These are phyloP conservation scores for Evansstolkia leycettana DNA, from an alignment of 495 filamentous ascomycete species.

Conservation along the genomic window DNA sequence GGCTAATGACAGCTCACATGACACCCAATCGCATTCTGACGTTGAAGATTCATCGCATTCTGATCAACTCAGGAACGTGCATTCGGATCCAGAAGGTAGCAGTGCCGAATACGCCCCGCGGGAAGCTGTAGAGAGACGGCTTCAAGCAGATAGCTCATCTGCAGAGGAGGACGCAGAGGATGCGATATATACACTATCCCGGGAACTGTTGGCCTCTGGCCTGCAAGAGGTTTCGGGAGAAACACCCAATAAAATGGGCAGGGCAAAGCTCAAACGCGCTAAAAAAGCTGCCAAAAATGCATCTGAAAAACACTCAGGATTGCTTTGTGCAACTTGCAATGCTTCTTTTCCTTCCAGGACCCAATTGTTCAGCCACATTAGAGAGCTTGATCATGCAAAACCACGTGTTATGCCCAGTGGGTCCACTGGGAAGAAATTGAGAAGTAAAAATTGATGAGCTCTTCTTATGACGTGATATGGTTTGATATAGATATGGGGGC, in stretches of 20 bases:
- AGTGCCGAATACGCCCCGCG: constrained; percentile 36
- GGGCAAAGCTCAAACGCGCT: constrained; percentile 77
- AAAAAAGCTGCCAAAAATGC: constrained; percentile 62
- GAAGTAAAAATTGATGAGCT: constrained; percentile 2
- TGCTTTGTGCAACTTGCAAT: constrained; percentile 50
- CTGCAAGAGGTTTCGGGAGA: constrained; percentile 10
- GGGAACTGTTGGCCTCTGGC: constrained; percentile 12
- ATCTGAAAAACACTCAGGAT: constrained; percentile 18
- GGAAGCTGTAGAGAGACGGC: constrained; percentile 26
- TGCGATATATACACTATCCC: constrained; percentile 8
- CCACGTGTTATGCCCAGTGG: constrained; percentile 19
- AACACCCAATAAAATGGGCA: constrained; percentile 50
- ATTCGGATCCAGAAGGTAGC: constrained; percentile 1
- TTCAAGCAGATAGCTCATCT: constrained; percentile 6
- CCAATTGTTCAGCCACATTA: constrained; percentile 63
- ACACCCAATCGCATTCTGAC: too few species aligned
- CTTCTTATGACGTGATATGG: too few species aligned
- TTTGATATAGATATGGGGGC: too few species aligned
- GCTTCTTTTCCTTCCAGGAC: constrained; percentile 52
- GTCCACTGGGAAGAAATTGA: constrained; percentile 3
- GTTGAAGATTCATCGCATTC: too few species aligned
- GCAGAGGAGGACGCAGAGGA: constrained; percentile 1
- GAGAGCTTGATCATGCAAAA: constrained; percentile 47
- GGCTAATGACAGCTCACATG: too few species aligned
- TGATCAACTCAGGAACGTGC: background rate